Percentiles rank a stretch among this genome's conserved stretches.
These are phyloP conservation scores for Schizothecium vesticola DNA, from an alignment of 495 filamentous ascomycete genomes.

Conservation along the genomic window DNA sequence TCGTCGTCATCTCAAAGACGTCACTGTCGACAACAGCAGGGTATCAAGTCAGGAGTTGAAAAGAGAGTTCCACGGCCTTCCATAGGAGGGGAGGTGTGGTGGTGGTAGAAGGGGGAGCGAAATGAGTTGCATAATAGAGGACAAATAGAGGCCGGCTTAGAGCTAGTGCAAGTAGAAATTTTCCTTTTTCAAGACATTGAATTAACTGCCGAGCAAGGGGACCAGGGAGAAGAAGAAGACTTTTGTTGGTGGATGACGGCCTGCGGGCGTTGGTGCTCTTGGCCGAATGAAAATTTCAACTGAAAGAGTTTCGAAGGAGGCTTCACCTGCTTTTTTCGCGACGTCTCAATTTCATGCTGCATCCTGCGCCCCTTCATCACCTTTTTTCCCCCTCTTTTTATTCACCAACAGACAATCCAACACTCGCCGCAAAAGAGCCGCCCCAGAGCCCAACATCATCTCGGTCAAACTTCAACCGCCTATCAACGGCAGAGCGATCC, in stretches of 20 bases:
- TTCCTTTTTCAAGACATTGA: neutral
- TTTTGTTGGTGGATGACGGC: neutral
- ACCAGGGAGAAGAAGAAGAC: no score
- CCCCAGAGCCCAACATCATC: neutral
- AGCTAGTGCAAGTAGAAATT: neutral
- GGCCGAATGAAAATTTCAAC: no score
- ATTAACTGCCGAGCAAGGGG: neutral
- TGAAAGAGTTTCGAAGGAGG: no score
- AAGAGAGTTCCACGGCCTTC: neutral
- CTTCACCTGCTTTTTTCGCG: neutral
- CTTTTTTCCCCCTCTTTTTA: neutral
- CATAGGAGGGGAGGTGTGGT: neutral
- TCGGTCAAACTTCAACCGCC: neutral
- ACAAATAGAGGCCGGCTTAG: neutral
- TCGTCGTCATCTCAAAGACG: neutral
- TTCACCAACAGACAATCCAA: neutral
- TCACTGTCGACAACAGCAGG: neutral
- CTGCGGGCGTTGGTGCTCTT: neutral
- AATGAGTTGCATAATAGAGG: no score
- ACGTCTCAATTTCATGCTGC: neutral
- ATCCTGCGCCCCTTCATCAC: neutral
- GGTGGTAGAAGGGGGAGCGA: neutral
- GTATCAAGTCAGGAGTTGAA: neutral
- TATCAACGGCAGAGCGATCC: neutral
- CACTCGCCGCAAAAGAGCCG: neutral